Evolutionary conservation across 371 early-diverging fungal genomes (phyloP).

Genomic region (Lichtheimia corymbifera): DNA sequence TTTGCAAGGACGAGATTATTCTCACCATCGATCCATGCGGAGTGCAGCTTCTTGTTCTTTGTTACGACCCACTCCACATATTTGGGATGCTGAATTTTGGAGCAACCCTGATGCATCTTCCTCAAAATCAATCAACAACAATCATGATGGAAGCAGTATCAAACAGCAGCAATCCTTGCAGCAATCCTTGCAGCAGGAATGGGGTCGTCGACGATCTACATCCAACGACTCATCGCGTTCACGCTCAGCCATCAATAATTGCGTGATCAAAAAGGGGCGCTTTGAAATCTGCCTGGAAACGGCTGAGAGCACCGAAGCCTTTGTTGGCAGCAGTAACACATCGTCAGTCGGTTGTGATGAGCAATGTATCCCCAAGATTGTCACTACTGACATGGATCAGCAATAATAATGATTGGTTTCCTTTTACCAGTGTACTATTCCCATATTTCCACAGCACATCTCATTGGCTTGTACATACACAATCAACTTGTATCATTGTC

Average conservation of each 20-base stretch:
- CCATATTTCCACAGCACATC: too few species aligned
- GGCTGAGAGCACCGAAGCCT: conserved; percentile 3
- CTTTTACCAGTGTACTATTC: too few species aligned
- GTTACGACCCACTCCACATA: conserved; percentile 3
- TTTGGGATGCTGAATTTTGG: conserved; percentile 24
- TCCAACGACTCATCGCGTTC: neutral
- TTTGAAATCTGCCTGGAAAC: conserved; percentile 35
- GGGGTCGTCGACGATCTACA: neutral
- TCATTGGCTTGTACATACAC: too few species aligned
- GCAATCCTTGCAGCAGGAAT: neutral
- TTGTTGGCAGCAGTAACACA: neutral
- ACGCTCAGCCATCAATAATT: conserved; percentile 6
- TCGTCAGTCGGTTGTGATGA: too few species aligned
- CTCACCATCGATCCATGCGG: neutral
- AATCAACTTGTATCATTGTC: too few species aligned
- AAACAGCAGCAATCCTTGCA: conserved; percentile 4
- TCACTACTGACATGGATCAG: too few species aligned
- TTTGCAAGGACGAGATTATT: neutral
- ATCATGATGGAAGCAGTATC: neutral
- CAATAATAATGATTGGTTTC: too few species aligned
- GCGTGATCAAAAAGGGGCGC: conserved; percentile 42
- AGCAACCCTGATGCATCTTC: conserved; percentile 7
- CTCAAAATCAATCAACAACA: neutral
- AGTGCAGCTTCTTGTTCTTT: neutral
- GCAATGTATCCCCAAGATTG: too few species aligned